Conservation (phyloP, 257 asterid genomes). For the Schizonepeta tenuifolia region DNA sequence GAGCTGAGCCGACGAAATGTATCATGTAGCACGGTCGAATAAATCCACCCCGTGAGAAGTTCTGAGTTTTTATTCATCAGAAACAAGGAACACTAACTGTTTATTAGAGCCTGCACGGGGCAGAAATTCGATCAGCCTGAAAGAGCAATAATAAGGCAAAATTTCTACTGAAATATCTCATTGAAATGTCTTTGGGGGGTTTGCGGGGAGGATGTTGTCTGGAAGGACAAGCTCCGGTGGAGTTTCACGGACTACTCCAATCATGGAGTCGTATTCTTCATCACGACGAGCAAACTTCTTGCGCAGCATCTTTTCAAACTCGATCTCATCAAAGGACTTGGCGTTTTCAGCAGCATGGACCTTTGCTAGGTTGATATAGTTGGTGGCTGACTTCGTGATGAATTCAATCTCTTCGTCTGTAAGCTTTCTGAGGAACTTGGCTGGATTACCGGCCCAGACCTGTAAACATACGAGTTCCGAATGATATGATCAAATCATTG, state of each 20-base stretch:
- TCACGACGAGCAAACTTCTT: constrained; percentile 74
- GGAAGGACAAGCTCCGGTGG: constrained; percentile 84
- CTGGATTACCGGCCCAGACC: constrained; percentile 96
- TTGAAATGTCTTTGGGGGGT: constrained; percentile 56
- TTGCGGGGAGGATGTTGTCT: constrained; percentile 67
- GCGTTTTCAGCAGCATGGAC: constrained; percentile 88
- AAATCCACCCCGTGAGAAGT: constrained; percentile 35
- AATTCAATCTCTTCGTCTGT: constrained; percentile 74
- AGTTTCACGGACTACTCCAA: constrained; percentile 78
- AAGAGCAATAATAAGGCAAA: constrained; percentile 29
- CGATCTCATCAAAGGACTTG: constrained; percentile 75
- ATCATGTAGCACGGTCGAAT: constrained; percentile 20
- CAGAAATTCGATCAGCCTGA: constrained; percentile 12
- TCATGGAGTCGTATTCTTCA: constrained; percentile 84
- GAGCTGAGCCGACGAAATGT: constrained; percentile 15
- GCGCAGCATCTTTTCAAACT: constrained; percentile 74
- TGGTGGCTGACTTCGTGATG: constrained; percentile 72
- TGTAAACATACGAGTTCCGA: constrained; percentile 34
- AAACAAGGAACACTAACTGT: constrained; percentile 19
- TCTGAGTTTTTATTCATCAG: constrained; percentile 35
- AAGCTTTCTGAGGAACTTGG: constrained; percentile 85
- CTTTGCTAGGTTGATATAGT: constrained; percentile 74
- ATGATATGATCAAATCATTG: constrained; percentile 2
- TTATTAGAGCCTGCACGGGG: constrained; percentile 25
- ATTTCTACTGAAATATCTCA: constrained; percentile 38